These are phyloP conservation scores for Apiotrichum veenhuisii DNA, from an alignment of 1,284 basidiomycete genomes.

Conservation along the genomic window DNA sequence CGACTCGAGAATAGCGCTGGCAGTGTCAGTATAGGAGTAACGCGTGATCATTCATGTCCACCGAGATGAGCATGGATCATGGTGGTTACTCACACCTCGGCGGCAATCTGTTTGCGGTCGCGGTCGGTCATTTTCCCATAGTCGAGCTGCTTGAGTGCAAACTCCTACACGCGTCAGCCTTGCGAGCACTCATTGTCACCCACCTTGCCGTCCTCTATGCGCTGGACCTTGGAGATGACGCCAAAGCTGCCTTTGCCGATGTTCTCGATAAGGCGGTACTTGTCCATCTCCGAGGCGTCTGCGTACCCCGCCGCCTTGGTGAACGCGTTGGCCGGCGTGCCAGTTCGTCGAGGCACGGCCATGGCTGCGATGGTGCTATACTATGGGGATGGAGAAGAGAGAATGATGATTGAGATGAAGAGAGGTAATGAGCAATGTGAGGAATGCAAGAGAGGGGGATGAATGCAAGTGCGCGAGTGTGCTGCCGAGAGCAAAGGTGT, in stretches of 20 bases:
- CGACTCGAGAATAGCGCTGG: conserved; percentile 90
- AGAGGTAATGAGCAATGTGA: no score
- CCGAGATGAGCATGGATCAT: not conserved
- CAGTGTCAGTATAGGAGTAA: not conserved
- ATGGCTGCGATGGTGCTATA: conserved; percentile 1
- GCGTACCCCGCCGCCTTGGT: conserved; percentile 25
- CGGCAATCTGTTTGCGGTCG: conserved; percentile 88
- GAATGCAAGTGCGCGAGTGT: no score
- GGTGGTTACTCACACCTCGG: conserved; percentile 78
- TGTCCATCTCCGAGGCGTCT: conserved; percentile 57
- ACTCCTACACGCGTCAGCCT: conserved; percentile 55
- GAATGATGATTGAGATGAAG: not conserved
- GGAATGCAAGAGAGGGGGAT: no score
- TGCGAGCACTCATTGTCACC: no score
- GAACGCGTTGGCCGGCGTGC: conserved; percentile 5
- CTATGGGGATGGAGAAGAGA: not conserved
- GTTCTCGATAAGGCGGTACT: conserved; percentile 81
- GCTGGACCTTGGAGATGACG: conserved; percentile 84
- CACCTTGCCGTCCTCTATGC: conserved; percentile 79
- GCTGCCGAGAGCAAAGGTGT: no score
- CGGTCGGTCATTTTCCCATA: conserved; percentile 91
- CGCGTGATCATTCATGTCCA: no score
- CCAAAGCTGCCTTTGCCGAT: conserved; percentile 98
- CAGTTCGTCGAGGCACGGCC: conserved; percentile 5
- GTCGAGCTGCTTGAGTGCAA: conserved; percentile 92